Evolutionary conservation across 305 asterid genomes (phyloP), one percentile per base, ranked within the genome.

Genomic region (Fraxinus platypoda): DNA sequence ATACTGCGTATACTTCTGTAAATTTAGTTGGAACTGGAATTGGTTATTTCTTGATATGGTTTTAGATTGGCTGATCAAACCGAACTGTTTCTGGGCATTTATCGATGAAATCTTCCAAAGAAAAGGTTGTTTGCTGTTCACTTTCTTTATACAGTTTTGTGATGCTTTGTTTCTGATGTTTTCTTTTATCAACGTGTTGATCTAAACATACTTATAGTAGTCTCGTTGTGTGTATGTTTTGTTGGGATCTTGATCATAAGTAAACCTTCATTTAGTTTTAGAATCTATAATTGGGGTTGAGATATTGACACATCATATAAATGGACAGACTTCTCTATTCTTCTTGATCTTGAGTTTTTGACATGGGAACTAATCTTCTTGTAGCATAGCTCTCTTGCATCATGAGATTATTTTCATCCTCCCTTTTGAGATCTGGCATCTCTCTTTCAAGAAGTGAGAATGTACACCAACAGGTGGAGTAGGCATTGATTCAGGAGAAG

Each of bases 1-100:
- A 46, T 70, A 21, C 33, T 76, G 15, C 31, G 3, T 7, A 28
- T 77, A 3, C 37, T 3, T 66, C 35, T 4, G 2, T 70, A 52
- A 25, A 4, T 57, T 28, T 0, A 12, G 33, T 37, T 84, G 70
- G 68, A 15, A 9, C 41, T 26, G 25, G 12, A 17, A 68, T 68
- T 68, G 31, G 72, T 78, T 54, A 59, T 82, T 59, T 78, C 64
- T 41, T 79, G 83, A 28, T 82, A 71, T 71, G 57, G 37, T 78
- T 26, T 82, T 66, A 77, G 85, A 75, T 83, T 38, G 64, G 86
- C 43, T 70, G 85, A 80, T 83, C 34, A 54, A 77, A 37, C 34
- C 57, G 76, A 33, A 68, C 43, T 13, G 75, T 34, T 28, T 76
- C 3, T 15, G 37, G 81, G 62, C 83, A 74, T 77, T 74, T 57